These are phyloP conservation scores for Phytophthora podocarpi DNA, from an alignment of 352 stramenopile species.

Conservation along the genomic window DNA sequence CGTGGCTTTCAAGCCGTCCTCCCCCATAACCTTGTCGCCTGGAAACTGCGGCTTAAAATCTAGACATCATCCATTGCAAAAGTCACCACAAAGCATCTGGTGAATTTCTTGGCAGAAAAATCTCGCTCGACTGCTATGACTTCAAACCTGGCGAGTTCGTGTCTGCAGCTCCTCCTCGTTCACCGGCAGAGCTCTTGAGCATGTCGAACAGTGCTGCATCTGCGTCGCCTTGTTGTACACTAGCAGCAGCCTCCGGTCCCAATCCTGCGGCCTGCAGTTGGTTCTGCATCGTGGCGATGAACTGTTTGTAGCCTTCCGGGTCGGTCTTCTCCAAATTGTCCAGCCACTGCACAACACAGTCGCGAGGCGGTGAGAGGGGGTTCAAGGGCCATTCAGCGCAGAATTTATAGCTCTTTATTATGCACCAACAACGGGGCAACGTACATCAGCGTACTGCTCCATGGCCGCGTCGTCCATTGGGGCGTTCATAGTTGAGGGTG, in stretches of 20 bases:
- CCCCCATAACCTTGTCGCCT: slow-evolving; percentile 76
- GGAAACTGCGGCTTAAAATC: slow-evolving; percentile 70
- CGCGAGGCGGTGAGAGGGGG: slow-evolving; percentile 9
- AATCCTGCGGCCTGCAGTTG: slow-evolving; percentile 48
- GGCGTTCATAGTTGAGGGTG: slow-evolving; percentile 1
- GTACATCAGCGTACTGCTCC: slow-evolving; percentile 79
- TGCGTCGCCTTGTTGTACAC: slow-evolving; percentile 22
- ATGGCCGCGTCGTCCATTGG: slow-evolving; percentile 66
- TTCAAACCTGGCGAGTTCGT: slow-evolving; percentile 25
- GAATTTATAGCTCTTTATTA: background rate
- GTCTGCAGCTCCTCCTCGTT: slow-evolving; percentile 4
- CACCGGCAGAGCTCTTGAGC: slow-evolving; percentile 41
- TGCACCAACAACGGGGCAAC: slow-evolving; percentile 2
- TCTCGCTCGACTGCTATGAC: too few species aligned
- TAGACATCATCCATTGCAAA: slow-evolving; percentile 11
- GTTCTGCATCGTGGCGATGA: slow-evolving; percentile 71
- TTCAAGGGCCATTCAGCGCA: slow-evolving; percentile 2
- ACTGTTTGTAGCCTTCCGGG: slow-evolving; percentile 61
- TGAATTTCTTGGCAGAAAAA: background rate
- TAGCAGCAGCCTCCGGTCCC: background rate
- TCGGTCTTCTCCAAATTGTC: slow-evolving; percentile 76
- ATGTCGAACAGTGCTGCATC: slow-evolving; percentile 58
- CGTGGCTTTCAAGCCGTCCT: slow-evolving; percentile 52
- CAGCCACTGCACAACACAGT: slow-evolving; percentile 49
- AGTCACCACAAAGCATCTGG: background rate